Percentiles rank a stretch among this genome's conserved stretches.
Evolutionary conservation across 2,329 filamentous ascomycete genomes (phyloP).

Genomic region (Talaromyces atroroseus): DNA sequence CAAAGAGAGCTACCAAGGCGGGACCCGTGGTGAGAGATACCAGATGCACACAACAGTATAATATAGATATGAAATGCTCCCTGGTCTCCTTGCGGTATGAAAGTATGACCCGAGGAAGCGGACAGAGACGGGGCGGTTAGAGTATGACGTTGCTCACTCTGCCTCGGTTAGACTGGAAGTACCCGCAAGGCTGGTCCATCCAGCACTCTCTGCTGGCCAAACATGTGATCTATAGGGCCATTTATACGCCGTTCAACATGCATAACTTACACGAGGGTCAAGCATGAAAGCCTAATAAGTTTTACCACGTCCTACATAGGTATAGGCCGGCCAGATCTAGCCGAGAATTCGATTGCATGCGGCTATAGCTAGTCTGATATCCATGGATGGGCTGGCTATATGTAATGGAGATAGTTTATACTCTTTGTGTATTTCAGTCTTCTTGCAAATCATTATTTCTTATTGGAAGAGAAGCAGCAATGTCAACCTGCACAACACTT

Average conservation of each 20-base stretch:
- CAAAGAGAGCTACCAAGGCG: not conserved
- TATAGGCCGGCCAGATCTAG: no score
- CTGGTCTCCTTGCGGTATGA: not conserved
- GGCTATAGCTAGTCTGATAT: no score
- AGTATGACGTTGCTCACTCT: slow-evolving; percentile 15
- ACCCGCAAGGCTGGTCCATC: not conserved
- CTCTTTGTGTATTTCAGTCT: slow-evolving; percentile 15
- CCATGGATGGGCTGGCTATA: not conserved
- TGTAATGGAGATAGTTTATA: not conserved
- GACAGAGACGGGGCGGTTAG: not conserved
- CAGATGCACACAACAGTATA: not conserved
- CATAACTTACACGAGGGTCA: no score
- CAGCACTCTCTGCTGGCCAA: not conserved
- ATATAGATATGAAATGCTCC: not conserved
- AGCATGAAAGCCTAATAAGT: no score
- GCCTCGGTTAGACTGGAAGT: slow-evolving; percentile 10
- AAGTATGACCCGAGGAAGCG: not conserved
- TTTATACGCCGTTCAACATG: no score
- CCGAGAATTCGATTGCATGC: no score
- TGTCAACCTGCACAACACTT: slow-evolving; percentile 11
- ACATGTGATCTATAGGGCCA: not conserved
- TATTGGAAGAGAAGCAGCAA: slow-evolving; percentile 18
- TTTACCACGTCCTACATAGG: no score
- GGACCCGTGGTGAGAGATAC: no score
- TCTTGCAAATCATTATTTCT: slow-evolving; percentile 32